Base-by-base conservation (phyloP, 108 stramenopile species). In the Nitzschia sp. region DNA sequence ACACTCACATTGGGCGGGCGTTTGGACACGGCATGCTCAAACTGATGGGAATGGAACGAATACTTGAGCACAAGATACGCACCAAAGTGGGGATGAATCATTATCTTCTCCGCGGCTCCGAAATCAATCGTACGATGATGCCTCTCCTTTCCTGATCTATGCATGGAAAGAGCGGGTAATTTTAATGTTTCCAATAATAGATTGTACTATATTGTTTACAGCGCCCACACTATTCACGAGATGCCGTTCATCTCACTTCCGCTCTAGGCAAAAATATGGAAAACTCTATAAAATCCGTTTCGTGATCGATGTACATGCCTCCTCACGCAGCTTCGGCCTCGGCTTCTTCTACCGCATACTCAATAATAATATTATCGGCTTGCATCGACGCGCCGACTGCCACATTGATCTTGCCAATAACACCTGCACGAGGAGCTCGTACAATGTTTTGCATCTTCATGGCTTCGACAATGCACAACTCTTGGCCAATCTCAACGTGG, bases 381-480 rank as follows among this genome's bases (percentile, higher is more conserved):
- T 75, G 75, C 23, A 96, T 68, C 0, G 85, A 84, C 5, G 77
- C 78, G 18, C 95, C 97, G 4, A 86, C 87, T 25, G 68, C 57
- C 21, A 84, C 85, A 47, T 70, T 68, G 46, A 96, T 61, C 59
- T 79, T 85, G 46, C 66, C 73, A 58, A 93, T 78, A 15, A 72
- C 66, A 30, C 90, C 97, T 2, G 67, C 63, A 57, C 82, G 73
- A 64, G 90, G 89, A 19, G 96, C 89, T 21, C 93, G 91, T 24
- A 98, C 83, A 18, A 97, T 80, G 71, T 98, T 99, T 87, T 97
- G 97, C 98, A 99, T 99, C 82, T 99, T 99, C 98, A 99, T 99
- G 4, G 98, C 98, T 80, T 98, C 97, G 2, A 98, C 88, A 27
- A 98, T 82, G 63, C 95, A 96, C 6, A 99, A 80, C 45, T 91